These are phyloP conservation scores for Malus sylvestris DNA, from an alignment of 306 rosid genomes.

Conservation along the genomic window DNA sequence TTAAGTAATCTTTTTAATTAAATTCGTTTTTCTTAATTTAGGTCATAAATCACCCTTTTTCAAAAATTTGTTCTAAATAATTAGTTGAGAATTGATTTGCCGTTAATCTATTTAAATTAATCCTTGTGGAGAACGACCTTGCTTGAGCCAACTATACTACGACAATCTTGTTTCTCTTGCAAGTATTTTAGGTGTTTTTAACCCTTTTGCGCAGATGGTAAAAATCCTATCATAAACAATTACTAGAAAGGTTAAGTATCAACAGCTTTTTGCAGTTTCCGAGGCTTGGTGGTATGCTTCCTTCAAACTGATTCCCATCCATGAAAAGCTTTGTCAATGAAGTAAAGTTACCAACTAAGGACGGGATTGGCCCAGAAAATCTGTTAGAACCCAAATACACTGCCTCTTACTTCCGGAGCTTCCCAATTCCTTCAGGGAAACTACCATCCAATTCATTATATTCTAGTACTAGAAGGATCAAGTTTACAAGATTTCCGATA, in stretches of 20 bases:
- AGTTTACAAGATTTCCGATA: background rate
- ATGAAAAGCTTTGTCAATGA: slow-evolving; percentile 1
- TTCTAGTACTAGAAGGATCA: background rate
- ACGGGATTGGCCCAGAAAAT: slow-evolving; percentile 15
- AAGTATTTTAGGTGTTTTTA: no score
- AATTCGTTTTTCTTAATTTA: no score
- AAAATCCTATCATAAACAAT: background rate
- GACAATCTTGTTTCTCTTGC: no score
- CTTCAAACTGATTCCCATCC: slow-evolving; percentile 10
- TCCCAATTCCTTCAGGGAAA: slow-evolving; percentile 5
- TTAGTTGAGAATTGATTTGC: no score
- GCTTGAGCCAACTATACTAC: no score
- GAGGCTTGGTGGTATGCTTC: slow-evolving; percentile 19
- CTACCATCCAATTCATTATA: background rate
- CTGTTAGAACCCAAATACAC: background rate
- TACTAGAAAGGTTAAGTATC: background rate
- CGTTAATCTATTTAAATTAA: no score
- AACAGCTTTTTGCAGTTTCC: slow-evolving; percentile 11
- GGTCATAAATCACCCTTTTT: no score
- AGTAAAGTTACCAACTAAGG: slow-evolving; percentile 26
- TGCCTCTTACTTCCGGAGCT: background rate
- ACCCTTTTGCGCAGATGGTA: no score
- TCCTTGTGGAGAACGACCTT: no score
- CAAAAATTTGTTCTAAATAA: no score
- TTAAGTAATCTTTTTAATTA: no score